Conservation (phyloP, 805 yeast species). For the Yarrowia sp. region DNA sequence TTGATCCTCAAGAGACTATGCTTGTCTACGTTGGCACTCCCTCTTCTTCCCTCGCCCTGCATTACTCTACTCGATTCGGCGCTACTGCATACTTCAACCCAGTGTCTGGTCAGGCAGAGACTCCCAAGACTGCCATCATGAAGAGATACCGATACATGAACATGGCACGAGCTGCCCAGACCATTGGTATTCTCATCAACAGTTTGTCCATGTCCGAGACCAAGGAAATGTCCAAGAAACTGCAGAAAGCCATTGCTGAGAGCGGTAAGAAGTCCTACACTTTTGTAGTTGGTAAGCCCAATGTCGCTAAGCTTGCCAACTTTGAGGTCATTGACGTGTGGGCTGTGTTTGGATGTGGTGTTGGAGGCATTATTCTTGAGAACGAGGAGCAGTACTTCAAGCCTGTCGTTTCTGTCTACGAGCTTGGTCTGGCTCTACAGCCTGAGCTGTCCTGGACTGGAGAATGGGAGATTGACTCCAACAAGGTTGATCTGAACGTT, state of each 20-base stretch:
- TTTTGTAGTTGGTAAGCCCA: conserved; percentile 97
- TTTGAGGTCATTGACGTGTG: conserved; percentile 93
- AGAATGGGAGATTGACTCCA: conserved; percentile 86
- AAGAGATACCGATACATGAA: conserved; percentile 87
- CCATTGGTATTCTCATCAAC: conserved; percentile 89
- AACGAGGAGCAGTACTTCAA: conserved; percentile 71
- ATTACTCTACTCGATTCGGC: conserved; percentile 72
- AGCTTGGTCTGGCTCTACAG: conserved; percentile 77
- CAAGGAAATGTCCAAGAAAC: conserved; percentile 64
- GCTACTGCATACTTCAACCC: conserved; percentile 62
- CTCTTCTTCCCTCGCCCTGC: conserved; percentile 77
- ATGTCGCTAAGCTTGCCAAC: conserved; percentile 95
- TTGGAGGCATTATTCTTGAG: conserved; percentile 89
- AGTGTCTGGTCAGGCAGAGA: conserved; percentile 41
- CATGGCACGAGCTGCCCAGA: conserved; percentile 87
- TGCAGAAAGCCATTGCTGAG: conserved; percentile 64
- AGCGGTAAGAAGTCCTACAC: conserved; percentile 92
- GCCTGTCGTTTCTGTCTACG: conserved; percentile 95
- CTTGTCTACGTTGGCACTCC: conserved; percentile 53
- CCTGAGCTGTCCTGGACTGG: conserved; percentile 90
- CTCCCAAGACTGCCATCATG: conserved; percentile 77
- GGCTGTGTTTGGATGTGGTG: conserved; percentile 94
- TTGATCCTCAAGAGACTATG: conserved; percentile 27
- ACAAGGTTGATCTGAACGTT: conserved; percentile 54
- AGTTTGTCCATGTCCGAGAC: conserved; percentile 84